Evolutionary conservation across 2,329 filamentous ascomycete genomes (phyloP).

Genomic region (Microsporum ferrugineum): DNA sequence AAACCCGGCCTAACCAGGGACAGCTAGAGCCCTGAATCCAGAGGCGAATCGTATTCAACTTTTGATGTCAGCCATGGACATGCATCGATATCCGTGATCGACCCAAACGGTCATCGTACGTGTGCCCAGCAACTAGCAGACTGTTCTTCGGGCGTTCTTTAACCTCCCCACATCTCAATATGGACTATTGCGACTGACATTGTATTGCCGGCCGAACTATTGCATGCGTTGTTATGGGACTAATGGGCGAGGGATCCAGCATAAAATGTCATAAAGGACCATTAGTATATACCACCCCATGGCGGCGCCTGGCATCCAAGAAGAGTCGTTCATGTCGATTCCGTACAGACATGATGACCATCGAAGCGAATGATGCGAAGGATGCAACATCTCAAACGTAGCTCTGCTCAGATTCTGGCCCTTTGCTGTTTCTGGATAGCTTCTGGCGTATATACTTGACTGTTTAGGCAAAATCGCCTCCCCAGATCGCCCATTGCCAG

Average conservation of each 20-base stretch:
- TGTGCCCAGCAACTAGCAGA: neutral
- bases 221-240: neutral
- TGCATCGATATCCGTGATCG: neutral
- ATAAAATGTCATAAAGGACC: too few species aligned
- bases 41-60: neutral
- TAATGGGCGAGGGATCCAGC: too few species aligned
- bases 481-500: neutral
- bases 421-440: neutral
- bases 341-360: neutral
- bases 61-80: neutral
- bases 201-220: neutral
- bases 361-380: neutral
- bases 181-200: neutral
- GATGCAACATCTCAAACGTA: neutral
- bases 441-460: neutral
- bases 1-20: neutral
- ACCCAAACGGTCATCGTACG: neutral
- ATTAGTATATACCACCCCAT: neutral
- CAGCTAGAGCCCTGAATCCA: neutral
- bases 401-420: neutral
- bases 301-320: neutral
- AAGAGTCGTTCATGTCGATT: neutral
- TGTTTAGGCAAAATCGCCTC: neutral
- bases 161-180: neutral
- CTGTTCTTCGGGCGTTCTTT: neutral